Base-by-base conservation (phyloP, 176 grass and related monocot genomes). In the Carex myosuroides region DNA sequence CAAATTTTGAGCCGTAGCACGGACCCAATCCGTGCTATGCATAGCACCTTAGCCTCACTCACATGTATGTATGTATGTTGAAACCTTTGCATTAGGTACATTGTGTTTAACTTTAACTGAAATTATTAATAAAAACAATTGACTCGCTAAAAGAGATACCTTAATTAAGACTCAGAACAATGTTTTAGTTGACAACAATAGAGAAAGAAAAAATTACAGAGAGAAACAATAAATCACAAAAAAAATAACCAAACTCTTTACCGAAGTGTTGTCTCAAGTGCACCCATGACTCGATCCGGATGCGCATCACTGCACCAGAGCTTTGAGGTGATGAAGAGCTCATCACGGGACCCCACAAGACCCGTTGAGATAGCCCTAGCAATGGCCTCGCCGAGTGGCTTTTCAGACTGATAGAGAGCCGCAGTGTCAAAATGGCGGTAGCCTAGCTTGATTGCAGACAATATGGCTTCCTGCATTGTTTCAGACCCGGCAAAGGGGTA, bases 311-410 rank as follows among this genome's bases (percentile, higher is more conserved):
- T 79, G 29, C 37, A 79, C 81, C 86, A 88, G 0, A 88, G 81
- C 81, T 88, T 88, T 70, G 86, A 84, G 81, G 86, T 83, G 86
- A 88, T 84, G 71, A 88, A 88, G 58, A 88, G 71, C 59, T 88
- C 70, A 21, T 68, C 70, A 6, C 86, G 55, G 3, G 86, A 88
- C 22, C 11, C 21, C 53, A 88, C 32, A 48, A 67, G 57, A 10
- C 86, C 86, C 1, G 18, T 52, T 8, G 60, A 56, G 30, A 88
- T 52, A 26, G 86, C 80, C 69, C 79, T 79, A 5, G 42, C 60
- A 18, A 88, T 61, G 10, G 81, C 86, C 17, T 84, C 70, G 2
- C 86, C 86, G 2, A 84, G 44, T n/a, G 86, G 60, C 44, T 13
- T 60, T 75, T 88, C 81, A 1, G 79, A 70, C 70, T 70, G 81